A percentile compares a stretch with the other conserved stretches of the same genome.
phyloP scores from a whole-genome alignment of 2,329 filamentous ascomycete genomes.

The Neopestalotiopsis rosae region DNA sequence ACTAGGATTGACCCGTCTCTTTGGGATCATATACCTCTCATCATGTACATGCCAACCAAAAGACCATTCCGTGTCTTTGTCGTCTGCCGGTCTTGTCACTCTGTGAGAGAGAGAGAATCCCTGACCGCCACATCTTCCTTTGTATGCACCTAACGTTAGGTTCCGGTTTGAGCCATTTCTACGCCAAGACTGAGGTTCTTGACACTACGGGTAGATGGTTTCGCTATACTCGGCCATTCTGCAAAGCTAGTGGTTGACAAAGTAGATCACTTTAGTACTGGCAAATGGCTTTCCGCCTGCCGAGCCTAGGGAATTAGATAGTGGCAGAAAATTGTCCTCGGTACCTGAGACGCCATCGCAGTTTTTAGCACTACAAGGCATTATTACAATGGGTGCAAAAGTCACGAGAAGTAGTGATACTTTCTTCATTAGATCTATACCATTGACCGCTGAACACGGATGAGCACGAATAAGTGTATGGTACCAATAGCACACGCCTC shows the following conservation, averaged over 20 bases:
- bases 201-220: not conserved
- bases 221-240: not conserved
- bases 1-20: not conserved
- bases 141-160: not conserved
- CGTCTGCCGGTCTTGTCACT: not conserved
- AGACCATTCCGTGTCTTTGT: not conserved
- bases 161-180: slow-evolving; percentile 16
- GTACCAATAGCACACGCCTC: not conserved
- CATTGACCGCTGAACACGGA: not conserved
- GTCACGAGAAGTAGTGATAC: too few relatives aligned
- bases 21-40: not conserved
- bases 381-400: not conserved
- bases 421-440: not conserved
- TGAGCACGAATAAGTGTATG: not conserved
- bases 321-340: not conserved
- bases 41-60: not conserved
- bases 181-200: not conserved
- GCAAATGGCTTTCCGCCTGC: not conserved
- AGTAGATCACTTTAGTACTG: too few relatives aligned
- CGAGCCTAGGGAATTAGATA: not conserved
- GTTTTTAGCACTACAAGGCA: not conserved
- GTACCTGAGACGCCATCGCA: not conserved
- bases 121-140: not conserved
- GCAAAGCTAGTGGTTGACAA: not conserved
- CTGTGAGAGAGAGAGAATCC: not conserved